Conservation (phyloP, 2,329 filamentous ascomycete genomes). For the Neurospora sp. region DNA sequence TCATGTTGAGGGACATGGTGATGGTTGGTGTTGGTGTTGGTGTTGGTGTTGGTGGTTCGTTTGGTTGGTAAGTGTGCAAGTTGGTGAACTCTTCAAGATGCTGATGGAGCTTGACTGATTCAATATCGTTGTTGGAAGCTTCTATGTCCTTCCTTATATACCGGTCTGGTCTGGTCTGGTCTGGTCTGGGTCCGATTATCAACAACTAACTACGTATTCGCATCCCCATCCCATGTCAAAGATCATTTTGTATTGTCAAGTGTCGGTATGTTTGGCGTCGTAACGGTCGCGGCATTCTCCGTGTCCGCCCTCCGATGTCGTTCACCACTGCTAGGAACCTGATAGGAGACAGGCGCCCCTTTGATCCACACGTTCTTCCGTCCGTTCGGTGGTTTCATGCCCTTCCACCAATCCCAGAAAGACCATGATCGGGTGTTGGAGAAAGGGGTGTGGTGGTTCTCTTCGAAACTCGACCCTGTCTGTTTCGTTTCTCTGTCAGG, state of each 20-base stretch:
- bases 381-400: background rate
- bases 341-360: too few relatives aligned
- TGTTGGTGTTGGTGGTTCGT: background rate
- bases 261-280: background rate
- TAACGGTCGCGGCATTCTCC: background rate
- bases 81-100: background rate
- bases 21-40: background rate
- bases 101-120: background rate
- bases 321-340: background rate
- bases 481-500: background rate
- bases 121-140: background rate
- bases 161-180: background rate
- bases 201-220: background rate
- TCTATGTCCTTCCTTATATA: background rate
- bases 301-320: background rate
- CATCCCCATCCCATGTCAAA: background rate
- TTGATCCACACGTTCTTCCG: background rate
- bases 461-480: background rate
- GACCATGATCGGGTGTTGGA: background rate
- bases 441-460: background rate
- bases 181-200: background rate
- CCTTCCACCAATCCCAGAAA: background rate
- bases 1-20: constrained; percentile 5
- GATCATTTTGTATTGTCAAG: background rate
- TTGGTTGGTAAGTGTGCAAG: background rate